These are phyloP conservation scores for Seiridium cupressi DNA, from an alignment of 2,329 filamentous ascomycete species.

Conservation along the genomic window DNA sequence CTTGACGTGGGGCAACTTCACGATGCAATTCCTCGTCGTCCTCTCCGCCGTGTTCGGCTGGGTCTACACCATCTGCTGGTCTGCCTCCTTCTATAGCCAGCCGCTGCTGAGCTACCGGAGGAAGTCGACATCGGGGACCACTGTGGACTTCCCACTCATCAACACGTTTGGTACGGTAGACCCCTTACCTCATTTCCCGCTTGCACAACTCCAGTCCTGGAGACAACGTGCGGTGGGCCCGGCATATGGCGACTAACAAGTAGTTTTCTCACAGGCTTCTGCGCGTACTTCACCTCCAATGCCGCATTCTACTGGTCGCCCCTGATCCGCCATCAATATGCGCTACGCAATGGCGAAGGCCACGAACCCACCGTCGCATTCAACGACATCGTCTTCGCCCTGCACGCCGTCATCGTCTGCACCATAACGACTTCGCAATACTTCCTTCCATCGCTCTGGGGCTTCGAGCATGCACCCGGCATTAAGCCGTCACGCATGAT, in stretches of 20 bases:
- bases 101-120: conserved; percentile 75
- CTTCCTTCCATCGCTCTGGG: conserved; percentile 71
- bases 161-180: conserved; percentile 56
- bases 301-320: conserved; percentile 75
- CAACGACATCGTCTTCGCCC: conserved; percentile 88
- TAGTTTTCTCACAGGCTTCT: conserved; percentile 52
- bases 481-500: conserved; percentile 61
- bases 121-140: conserved; percentile 76
- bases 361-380: conserved; percentile 77
- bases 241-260: background rate
- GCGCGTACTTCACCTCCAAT: conserved; percentile 75
- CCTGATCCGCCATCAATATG: conserved; percentile 78
- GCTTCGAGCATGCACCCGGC: conserved; percentile 60
- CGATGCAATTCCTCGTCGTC: conserved; percentile 42
- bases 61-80: conserved; percentile 78
- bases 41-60: conserved; percentile 66
- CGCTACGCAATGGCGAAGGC: conserved; percentile 61
- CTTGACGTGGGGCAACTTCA: background rate
- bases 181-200: background rate
- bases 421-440: conserved; percentile 72
- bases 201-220: background rate
- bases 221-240: background rate
- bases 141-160: conserved; percentile 81
- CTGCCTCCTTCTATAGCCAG: conserved; percentile 90
- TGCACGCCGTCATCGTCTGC: conserved; percentile 75